phyloP scores from a whole-genome alignment of 257 asterid species.

The Ehretia macrophylla region DNA sequence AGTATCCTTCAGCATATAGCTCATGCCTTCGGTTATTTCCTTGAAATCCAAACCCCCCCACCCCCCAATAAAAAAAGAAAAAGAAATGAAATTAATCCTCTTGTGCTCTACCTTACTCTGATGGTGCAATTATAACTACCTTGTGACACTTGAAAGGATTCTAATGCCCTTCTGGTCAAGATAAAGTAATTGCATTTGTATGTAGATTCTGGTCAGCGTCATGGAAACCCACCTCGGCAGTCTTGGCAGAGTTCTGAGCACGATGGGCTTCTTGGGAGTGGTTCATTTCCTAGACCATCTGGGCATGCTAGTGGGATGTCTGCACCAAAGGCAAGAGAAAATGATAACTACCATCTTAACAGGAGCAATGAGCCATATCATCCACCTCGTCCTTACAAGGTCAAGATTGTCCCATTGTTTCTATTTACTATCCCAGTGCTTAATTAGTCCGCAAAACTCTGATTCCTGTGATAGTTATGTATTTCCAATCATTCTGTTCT shows the following conservation, averaged over 20 bases:
- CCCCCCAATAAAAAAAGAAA: too few species aligned
- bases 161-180: too few species aligned
- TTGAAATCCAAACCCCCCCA: too few species aligned
- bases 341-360: conserved; percentile 58
- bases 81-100: too few species aligned
- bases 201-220: conserved; percentile 71
- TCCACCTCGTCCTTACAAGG: conserved; percentile 99
- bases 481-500: not conserved
- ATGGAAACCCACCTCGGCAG: conserved; percentile 52
- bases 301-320: conserved; percentile 58
- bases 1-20: too few species aligned
- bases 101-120: too few species aligned
- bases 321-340: conserved; percentile 51
- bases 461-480: not conserved
- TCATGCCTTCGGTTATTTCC: too few species aligned
- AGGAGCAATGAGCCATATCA: conserved; percentile 84
- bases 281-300: conserved; percentile 85
- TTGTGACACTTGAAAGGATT: too few species aligned
- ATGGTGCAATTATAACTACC: too few species aligned
- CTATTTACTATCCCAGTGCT: not conserved
- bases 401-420: conserved; percentile 16
- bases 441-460: conserved; percentile 1
- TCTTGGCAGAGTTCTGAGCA: conserved; percentile 88
- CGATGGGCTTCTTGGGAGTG: conserved; percentile 98
- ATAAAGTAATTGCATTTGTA: conserved; percentile 8